phyloP scores from a whole-genome alignment of 75 land plant species.

The Pinus taeda region DNA sequence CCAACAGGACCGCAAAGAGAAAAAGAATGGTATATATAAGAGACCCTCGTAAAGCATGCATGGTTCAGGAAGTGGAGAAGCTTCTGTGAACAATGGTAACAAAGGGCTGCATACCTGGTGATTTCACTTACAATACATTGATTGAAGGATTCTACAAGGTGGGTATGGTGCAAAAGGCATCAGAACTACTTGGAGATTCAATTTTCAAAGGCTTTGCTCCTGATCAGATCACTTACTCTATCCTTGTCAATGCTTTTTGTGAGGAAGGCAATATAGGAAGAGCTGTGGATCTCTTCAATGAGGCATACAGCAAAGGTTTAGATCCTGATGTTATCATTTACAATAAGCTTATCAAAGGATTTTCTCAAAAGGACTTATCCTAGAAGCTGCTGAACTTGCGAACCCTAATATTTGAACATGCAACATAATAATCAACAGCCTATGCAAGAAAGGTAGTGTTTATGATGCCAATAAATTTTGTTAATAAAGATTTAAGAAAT shows the following conservation, averaged over 20 bases:
- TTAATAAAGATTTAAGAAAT: constrained; percentile 44
- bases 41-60: constrained; percentile 26
- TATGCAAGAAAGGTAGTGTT: constrained; percentile 61
- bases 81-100: constrained; percentile 57
- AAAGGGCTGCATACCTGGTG: constrained; percentile 55
- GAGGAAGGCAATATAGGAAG: constrained; percentile 50
- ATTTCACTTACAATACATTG: constrained; percentile 53
- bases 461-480: constrained; percentile 41
- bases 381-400: constrained; percentile 51
- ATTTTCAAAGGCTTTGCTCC: constrained; percentile 61
- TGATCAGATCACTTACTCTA: constrained; percentile 57
- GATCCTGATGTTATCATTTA: constrained; percentile 42
- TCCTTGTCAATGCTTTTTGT: constrained; percentile 66
- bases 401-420: constrained; percentile 64
- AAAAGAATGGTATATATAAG: too few species aligned
- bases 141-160: constrained; percentile 73
- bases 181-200: constrained; percentile 43
- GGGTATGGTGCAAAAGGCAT: constrained; percentile 52
- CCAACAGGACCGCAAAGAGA: too few species aligned
- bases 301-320: constrained; percentile 38
- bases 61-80: constrained; percentile 45
- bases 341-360: constrained; percentile 57
- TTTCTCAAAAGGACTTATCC: constrained; percentile 47
- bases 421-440: constrained; percentile 55
- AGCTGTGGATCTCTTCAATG: constrained; percentile 45